Evolutionary conservation across 1,139 yeast species (phyloP), one percentile per base, ranked within the genome.

Genomic region (Groenewaldozyma sp.): DNA sequence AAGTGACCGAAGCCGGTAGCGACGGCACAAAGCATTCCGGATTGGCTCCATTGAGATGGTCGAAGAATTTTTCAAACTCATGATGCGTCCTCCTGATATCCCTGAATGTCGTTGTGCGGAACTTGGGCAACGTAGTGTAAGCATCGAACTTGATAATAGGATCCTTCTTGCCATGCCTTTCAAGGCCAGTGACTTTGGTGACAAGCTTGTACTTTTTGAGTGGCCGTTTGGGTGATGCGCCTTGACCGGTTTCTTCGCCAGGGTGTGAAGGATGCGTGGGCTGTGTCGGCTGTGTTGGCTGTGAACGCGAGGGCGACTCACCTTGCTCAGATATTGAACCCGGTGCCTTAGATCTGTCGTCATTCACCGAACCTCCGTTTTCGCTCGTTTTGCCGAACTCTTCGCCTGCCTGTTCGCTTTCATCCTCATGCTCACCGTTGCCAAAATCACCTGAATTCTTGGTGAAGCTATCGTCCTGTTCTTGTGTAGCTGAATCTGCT

Each of bases 1-100:
- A 73, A 0, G 95, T 82, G 4, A 66, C 68, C 1, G 91, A 68
- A 31, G 71, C 67, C 0, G 97, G 96, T 29, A 91, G 66, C 2
- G 93, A 78, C 0, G 98, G 97, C 3, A 93, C 91, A 62, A 91
- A 87, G 45, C 93, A 88, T 59, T 91, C 98, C 26, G 93, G 78
- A 52, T 86, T 82, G 31, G 94, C 82, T 18, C 80, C 76, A 44
- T 78, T 75, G 49, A 88, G 67, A 56, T 82, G 91, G 52, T 77
- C 78, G 63, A 83, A 84, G 54, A 93, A 76, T 50, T 77, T 75
- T 34, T 73, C 74, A 48, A 87, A 70, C 58, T 91, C 99, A 45
- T 72, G 72, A 54, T 75, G 83, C 0, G 95, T 81, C 43, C 97
- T 73, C 47, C 95, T 75, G 18, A 91, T 67, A 43, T 81, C 91